A percentile compares a stretch with the other conserved stretches of the same genome.
These are phyloP conservation scores for Leccinum variabile DNA, from an alignment of 1,284 basidiomycete genomes.

Conservation along the genomic window DNA sequence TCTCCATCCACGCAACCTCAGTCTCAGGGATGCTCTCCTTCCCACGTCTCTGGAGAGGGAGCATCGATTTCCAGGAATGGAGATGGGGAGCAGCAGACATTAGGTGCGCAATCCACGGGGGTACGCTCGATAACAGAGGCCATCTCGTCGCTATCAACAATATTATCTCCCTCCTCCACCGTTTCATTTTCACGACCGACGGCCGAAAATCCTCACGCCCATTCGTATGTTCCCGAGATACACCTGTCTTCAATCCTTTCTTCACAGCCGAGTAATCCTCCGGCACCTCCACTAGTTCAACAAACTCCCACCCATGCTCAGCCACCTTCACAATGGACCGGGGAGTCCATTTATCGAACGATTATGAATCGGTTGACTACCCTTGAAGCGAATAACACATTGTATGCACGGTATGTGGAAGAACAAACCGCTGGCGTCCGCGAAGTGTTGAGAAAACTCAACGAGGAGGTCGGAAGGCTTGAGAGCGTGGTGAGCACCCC, in stretches of 20 bases:
- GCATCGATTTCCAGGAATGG: not conserved
- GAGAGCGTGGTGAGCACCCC: conserved; percentile 68
- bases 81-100: conserved; percentile 2
- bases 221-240: conserved; percentile 11
- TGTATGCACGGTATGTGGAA: conserved; percentile 87
- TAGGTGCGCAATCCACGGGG: conserved; percentile 1
- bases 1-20: not conserved
- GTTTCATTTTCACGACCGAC: conserved; percentile 1
- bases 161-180: conserved; percentile 9
- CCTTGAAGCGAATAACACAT: conserved; percentile 86
- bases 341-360: conserved; percentile 95
- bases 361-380: conserved; percentile 91
- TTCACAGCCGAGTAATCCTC: conserved; percentile 6
- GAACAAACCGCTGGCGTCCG: conserved; percentile 83
- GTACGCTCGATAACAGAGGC: conserved; percentile 21
- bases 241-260: conserved; percentile 5
- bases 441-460: conserved; percentile 74
- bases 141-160: conserved; percentile 24
- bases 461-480: conserved; percentile 77
- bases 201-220: conserved; percentile 9
- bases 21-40: not conserved
- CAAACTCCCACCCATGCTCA: conserved; percentile 13
- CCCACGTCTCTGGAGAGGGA: not conserved
- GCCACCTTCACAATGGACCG: conserved; percentile 34
- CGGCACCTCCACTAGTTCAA: conserved; percentile 1